phyloP scores from a whole-genome alignment of 2,329 filamentous ascomycete genomes.

The Thelonectria olida region DNA sequence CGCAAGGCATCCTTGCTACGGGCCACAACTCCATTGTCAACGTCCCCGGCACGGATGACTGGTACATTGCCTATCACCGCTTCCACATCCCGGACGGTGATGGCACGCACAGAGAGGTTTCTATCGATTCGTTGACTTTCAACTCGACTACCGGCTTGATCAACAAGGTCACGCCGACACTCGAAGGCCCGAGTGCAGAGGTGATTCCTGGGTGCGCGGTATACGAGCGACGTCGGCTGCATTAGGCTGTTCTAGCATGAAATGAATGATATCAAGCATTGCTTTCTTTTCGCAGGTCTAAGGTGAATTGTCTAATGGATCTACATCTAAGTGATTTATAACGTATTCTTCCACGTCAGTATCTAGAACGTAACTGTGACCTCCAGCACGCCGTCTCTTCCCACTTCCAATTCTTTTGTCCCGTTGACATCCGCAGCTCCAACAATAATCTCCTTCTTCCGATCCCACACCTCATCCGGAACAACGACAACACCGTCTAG shows the following conservation, averaged over 20 bases:
- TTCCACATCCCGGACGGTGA: constrained; percentile 56
- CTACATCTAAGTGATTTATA: background rate
- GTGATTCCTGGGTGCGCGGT: constrained; percentile 12
- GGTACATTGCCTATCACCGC: constrained; percentile 60
- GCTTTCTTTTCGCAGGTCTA: background rate
- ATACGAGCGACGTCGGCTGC: background rate
- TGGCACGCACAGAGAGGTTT: constrained; percentile 54
- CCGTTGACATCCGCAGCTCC: background rate
- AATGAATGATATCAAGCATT: background rate
- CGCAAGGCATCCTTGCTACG: constrained; percentile 54
- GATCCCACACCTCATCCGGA: background rate
- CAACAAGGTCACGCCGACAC: constrained; percentile 42
- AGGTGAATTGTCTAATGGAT: background rate
- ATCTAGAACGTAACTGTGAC: background rate
- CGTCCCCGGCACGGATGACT: constrained; percentile 57
- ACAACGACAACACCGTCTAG: background rate
- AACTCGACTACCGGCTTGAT: constrained; percentile 50
- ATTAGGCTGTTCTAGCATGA: background rate
- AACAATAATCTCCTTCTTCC: background rate
- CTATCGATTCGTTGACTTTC: constrained; percentile 53
- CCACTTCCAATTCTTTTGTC: background rate
- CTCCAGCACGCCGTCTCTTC: background rate
- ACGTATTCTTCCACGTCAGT: background rate
- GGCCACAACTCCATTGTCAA: constrained; percentile 57
- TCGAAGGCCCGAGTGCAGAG: constrained; percentile 20